These are phyloP conservation scores for sweet orange (Citrus sinensis) DNA, from an alignment of 345 rosid genomes.

Conservation along the genomic window DVS_A1.0 CM039164.1:25801001-25801500, in stretches of 20 bases:
- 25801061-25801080: neutral
- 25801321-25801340: conserved; percentile 12
- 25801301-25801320: conserved; percentile 13
- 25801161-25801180: neutral
- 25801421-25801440: neutral
- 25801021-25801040: neutral
- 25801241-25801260: neutral
- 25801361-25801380: neutral
- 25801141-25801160: conserved; percentile 3
- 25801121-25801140: conserved; percentile 24
- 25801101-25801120: conserved; percentile 7
- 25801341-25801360: conserved; percentile 29
- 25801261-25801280: neutral
- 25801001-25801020: neutral
- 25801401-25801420: neutral
- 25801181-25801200: conserved; percentile 12
- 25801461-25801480: conserved; percentile 23
- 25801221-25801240: neutral
- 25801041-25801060: neutral
- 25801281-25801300: neutral
- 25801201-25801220: conserved; percentile 25
- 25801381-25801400: neutral
- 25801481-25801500: conserved; percentile 50
- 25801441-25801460: conserved; percentile 24
- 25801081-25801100: conserved; percentile 11